Conservation (phyloP, 2,329 filamentous ascomycete genomes). For the Diplocarpon rosae region DNA sequence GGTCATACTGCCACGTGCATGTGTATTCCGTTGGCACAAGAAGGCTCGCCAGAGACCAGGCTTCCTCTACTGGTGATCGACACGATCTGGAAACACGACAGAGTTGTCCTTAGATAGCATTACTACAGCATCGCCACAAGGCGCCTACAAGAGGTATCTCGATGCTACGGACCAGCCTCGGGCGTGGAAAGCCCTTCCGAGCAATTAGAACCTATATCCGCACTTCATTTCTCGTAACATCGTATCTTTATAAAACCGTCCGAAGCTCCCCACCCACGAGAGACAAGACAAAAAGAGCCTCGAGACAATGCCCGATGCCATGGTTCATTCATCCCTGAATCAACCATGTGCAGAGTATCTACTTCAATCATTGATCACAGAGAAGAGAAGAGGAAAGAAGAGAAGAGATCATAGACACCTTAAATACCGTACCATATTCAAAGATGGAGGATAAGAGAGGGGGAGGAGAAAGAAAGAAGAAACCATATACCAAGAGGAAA, state of each 20-base stretch:
- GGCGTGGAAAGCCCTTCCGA: neutral
- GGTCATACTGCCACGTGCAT: too few species aligned
- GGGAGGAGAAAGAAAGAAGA: slow-evolving; percentile 1
- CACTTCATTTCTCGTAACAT: slow-evolving; percentile 5
- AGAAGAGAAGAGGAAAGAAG: slow-evolving; percentile 2
- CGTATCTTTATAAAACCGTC: neutral
- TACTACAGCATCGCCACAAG: too few species aligned
- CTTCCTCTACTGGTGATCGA: too few species aligned
- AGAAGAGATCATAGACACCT: slow-evolving; percentile 13
- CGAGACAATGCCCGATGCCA: neutral
- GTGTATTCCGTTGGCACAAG: too few species aligned
- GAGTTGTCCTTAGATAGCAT: too few species aligned
- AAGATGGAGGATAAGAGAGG: neutral
- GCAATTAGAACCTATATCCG: neutral
- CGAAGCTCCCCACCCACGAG: neutral
- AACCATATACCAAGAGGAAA: slow-evolving; percentile 3
- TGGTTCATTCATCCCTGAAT: slow-evolving; percentile 1
- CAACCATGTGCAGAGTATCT: slow-evolving; percentile 7
- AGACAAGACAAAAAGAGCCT: neutral
- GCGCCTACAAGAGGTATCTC: too few species aligned
- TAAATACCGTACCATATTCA: slow-evolving; percentile 14
- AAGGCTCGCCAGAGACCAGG: too few species aligned
- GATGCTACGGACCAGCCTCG: too few species aligned
- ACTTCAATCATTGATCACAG: neutral
- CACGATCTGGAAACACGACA: too few species aligned